Base-by-base conservation (phyloP, 352 stramenopile genomes). In the Labyrinthula sp. region DNA sequence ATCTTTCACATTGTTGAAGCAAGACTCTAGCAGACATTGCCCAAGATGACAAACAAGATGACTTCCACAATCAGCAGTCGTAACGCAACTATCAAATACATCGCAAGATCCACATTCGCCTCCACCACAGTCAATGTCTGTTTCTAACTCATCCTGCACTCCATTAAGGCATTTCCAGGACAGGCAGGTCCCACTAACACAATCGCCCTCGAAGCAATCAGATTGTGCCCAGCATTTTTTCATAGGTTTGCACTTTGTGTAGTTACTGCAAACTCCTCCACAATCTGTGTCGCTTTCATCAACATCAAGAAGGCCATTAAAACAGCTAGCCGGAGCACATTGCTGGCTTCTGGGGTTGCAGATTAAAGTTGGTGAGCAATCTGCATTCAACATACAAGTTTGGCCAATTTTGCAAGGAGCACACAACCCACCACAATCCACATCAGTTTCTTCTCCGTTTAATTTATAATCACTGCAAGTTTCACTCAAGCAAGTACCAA, bases 241-340 rank as follows among this genome's bases (percentile, higher is more conserved):
- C n/a, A n/a, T n/a, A n/a, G n/a, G n/a, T n/a, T n/a, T n/a, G n/a
- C n/a, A 33, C 10, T 33, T n/a, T n/a, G n/a, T n/a, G n/a, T n/a
- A n/a, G n/a, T n/a, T n/a, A n/a, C n/a, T n/a, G n/a, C n/a, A 15
- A 43, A n/a, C 6, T 17, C 56, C 56, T n/a, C 50, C 48, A 29
- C 56, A 62, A 15, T 62, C 56, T 1, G 61, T 28, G 30, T 61
- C 56, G 17, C 49, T 62, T 30, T 62, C 56, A 9, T 52, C 30
- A 18, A 41, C 50, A 39, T 62, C 56, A 14, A 37, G 45, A 1
- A 31, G 4, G 31, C 48, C 40, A 52, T 62, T 56, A 23, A 17
- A 28, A 29, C 56, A 62, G 1, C 29, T 36, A 5, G 7, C 43
- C 12, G 43, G 20, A n/a, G 43, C 31, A 25, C 43, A 52, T 8